Percentiles rank a stretch among this genome's conserved stretches.
Conservation (phyloP, 352 stramenopile genomes). For the Pythium aphanidermatum region DNA sequence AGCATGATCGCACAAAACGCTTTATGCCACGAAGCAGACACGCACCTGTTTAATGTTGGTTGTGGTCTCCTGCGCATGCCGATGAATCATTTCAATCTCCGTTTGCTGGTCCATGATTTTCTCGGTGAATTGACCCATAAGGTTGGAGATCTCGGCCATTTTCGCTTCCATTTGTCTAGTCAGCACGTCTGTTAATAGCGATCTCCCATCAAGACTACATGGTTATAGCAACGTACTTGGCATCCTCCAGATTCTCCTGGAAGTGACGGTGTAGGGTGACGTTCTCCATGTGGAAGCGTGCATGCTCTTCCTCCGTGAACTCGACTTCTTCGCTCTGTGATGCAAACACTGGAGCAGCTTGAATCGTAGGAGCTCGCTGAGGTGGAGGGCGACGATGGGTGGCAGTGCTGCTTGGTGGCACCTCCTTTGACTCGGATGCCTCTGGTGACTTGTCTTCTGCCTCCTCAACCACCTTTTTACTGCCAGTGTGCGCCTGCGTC, state of each 20-base stretch:
- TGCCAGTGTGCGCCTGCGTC: too few relatives aligned
- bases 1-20: too few relatives aligned
- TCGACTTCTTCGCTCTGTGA: conserved; percentile 44
- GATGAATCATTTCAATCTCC: conserved; percentile 73
- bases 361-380: neutral
- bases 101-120: conserved; percentile 81
- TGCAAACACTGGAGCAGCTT: conserved; percentile 21
- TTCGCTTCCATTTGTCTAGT: conserved; percentile 78
- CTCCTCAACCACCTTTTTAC: too few relatives aligned
- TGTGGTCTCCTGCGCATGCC: conserved; percentile 61
- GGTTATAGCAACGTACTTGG: conserved; percentile 36
- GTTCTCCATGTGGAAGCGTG: conserved; percentile 65
- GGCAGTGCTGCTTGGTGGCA: too few relatives aligned
- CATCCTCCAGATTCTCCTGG: conserved; percentile 81
- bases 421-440: neutral
- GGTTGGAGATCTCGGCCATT: conserved; percentile 78
- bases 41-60: conserved; percentile 65
- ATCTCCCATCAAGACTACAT: too few relatives aligned
- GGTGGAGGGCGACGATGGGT: neutral
- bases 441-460: neutral
- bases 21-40: too few relatives aligned
- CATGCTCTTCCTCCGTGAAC: conserved; percentile 59
- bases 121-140: conserved; percentile 82
- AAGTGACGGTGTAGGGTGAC: conserved; percentile 76
- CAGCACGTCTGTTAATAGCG: neutral